Evolutionary conservation across 2,329 filamentous ascomycete species (phyloP), one percentile per base, ranked within the genome.

Genomic region (Neonectria faginata): DNA sequence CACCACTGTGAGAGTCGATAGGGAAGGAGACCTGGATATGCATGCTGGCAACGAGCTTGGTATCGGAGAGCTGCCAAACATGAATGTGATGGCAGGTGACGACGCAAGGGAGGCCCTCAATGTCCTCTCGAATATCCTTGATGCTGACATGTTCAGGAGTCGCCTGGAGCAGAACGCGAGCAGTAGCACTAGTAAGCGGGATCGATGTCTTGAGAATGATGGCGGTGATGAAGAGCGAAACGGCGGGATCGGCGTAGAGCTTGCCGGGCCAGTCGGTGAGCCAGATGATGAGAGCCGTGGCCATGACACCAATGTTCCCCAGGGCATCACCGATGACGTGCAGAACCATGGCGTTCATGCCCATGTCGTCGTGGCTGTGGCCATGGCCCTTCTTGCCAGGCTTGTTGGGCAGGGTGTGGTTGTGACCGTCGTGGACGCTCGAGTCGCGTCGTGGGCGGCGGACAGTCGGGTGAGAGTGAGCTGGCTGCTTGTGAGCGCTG

Each of bases 31-130:
- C 91, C 78, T 97, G 93, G 48, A 99, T 91, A 76, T 99, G 96
- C 79, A 99, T 88, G 11, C 92, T 96, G 12, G 96, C 95, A 41
- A 99, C 91, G 36, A 97, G 85, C 82, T 97, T 97, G 57, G 94
- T 96, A 76, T 98, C 95, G 16, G 92, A 97, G 36, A 99, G 87
- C 79, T 98, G 95, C 96, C 96, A 99, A 67, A 99, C 94, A 77
- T 99, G 96, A 22, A 99, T 86, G 78, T 99, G 95, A 80, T 99
- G 96, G 75, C 94, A 97, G 77, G 92, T 93, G 66, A 96, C 84
- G 52, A 99, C 92, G 45, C 94, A 94, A 0, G 92, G 91, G 6
- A 99, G 88, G 16, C 87, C 82, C 75, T 94, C 88, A 58, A 99
- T 97, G 77, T 99, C 96, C 70, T 95, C 91, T 70, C 93, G 92